Base-by-base conservation (phyloP, 768 basidiomycete species). In the Leccinellum rugosiceps region DNA sequence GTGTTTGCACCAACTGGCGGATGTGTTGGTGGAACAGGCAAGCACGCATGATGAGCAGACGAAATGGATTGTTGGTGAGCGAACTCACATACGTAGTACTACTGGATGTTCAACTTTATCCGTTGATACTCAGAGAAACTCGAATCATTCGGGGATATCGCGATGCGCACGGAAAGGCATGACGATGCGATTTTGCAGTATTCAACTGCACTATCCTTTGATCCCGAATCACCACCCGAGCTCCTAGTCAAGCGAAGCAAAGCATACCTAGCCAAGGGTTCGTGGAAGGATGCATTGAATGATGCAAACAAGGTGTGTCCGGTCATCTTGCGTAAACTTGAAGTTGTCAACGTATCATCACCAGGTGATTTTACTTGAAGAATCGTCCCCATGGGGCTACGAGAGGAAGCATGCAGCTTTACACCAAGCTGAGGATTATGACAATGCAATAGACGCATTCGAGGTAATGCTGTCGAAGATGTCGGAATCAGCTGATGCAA, bases 301-400 rank as follows among this genome's bases (percentile, higher is more conserved):
- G 59, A 60, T n/a, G 59, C 52, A 1, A 32, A 46, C 3, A 14
- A 28, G 21, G 59, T 51, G 17, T 3, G 17, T 23, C 2, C 25
- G 31, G n/a, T 5, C 3, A 6, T 10, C 15, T 26, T 26, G 23
- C 3, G 21, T 46, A 8, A 25, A 1, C 8, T 23, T 17, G 4
- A 26, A 26, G 7, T 46, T 26, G 45, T 46, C 7, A 8, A 46
- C 4, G 15, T 4, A 17, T 14, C 1, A 0, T 15, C 15, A 46
- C 3, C 7, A 60, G 59, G 59, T 13, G 4, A 58, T 60, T 13
- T 15, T 15, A 23, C 57, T 47, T 2, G 50, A 60, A 2, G 50
- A 50, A 3, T 58, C 35, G 11, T 58, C 44, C 21, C 44, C 44
- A 3, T 43, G 8, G 6, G 59, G 57, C 4, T 58, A 58, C 6